Base-by-base conservation (phyloP, 1,139 yeast genomes). In the Torulaspora pretoriensis region DNA sequence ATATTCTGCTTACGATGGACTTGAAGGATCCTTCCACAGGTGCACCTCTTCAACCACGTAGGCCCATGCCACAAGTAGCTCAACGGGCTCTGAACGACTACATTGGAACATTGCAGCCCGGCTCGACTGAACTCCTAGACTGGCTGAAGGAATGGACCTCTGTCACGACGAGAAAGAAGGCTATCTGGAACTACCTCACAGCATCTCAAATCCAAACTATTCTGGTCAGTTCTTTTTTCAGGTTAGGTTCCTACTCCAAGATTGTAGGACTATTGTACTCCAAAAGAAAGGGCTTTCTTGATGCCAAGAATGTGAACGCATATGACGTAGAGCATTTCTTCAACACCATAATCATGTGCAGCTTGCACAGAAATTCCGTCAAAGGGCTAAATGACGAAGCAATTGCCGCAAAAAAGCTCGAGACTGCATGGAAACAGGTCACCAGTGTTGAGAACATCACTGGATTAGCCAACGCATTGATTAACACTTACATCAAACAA, bases 1-100 rank as follows among this genome's bases (percentile, higher is more conserved):
- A 79, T 48, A 66, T 61, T 44, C 68, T 81, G 31, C 61, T 78
- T 46, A 73, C 82, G 8, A 77, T 78, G 63, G 85, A 81, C 57
- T 63, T 80, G 44, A 72, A 74, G 50, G 75, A 73, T 49, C 64
- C 68, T 10, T 62, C 57, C 2, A 61, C 67, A 1, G 71, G 72
- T 31, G 52, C 63, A 30, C 72, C 73, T 33, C 48, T 72, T 10
- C 54, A 60, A 7, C 76, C 78, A 16, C 55, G 65, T 23, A 49
- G 49, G 1, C 65, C 68, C 8, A 68, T 69, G 38, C 60, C 57
- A n/a, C 57, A 65, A 2, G 71, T 74, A 23, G 60, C 72, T 2
- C 58, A 57, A 24, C 46, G 51, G 4, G 64, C 65, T 17, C 56
- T 73, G 26, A 56, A 53, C 10, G 57, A 61, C 16, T 61, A 71